A percentile compares a stretch with the other conserved stretches of the same genome.
phyloP scores from a whole-genome alignment of 345 rosid genomes.

The Populus euphratica region DNA sequence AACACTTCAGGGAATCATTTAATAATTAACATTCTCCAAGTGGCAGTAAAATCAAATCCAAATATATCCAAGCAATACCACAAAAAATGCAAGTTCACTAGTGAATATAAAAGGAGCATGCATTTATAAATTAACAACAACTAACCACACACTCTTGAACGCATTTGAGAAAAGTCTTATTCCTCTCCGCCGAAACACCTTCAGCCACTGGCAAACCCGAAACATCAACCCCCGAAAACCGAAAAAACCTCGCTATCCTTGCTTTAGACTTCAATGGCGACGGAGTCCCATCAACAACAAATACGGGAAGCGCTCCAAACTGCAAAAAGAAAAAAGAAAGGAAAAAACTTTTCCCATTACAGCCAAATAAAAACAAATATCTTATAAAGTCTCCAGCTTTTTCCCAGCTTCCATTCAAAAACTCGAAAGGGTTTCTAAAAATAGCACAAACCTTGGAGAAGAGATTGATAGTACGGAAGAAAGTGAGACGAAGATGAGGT shows the following conservation, averaged over 20 bases:
- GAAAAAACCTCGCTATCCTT: conserved; percentile 57
- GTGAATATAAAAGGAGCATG: neutral
- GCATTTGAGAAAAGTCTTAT: conserved; percentile 46
- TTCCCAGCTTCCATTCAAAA: neutral
- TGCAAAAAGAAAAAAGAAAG: conserved; percentile 23
- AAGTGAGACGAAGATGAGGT: conserved; percentile 77
- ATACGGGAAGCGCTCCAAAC: conserved; percentile 90
- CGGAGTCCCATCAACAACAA: conserved; percentile 85
- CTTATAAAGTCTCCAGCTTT: neutral
- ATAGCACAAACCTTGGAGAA: conserved; percentile 60
- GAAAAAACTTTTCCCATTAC: neutral
- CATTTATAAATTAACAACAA: conserved; percentile 8
- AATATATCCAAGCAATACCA: neutral
- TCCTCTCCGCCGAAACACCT: conserved; percentile 69
- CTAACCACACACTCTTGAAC: conserved; percentile 80
- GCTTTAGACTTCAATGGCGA: conserved; percentile 76
- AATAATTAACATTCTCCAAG: too few relatives aligned
- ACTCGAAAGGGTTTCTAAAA: neutral
- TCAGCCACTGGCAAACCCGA: conserved; percentile 34
- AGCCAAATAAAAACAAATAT: neutral
- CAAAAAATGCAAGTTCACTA: neutral
- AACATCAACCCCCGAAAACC: conserved; percentile 52
- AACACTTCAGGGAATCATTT: neutral
- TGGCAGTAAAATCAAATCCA: neutral
- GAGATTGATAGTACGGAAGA: conserved; percentile 84